A percentile compares a stretch with the other conserved stretches of the same genome.
phyloP scores from a whole-genome alignment of 306 rosid genomes.

The Quillaja saponaria region DNA sequence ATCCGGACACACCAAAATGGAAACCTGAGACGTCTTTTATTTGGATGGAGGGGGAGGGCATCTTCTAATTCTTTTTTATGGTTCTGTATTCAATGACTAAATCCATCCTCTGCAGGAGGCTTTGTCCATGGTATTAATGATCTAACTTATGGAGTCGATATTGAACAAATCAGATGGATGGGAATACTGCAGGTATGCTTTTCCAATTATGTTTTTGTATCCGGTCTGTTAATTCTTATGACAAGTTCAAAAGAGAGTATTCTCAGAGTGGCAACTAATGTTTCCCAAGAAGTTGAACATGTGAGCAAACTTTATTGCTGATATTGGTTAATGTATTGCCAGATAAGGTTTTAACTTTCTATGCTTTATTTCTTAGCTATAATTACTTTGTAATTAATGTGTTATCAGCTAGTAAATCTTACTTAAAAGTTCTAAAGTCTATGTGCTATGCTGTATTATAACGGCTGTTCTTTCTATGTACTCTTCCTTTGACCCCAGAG shows the following conservation, averaged over 20 bases:
- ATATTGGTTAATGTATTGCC: not conserved
- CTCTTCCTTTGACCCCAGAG: constrained; percentile 50
- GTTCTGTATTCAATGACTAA: constrained; percentile 18
- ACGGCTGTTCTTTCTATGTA: not conserved
- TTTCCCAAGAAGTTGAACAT: constrained; percentile 13
- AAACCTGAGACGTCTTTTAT: too few relatives aligned
- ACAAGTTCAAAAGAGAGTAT: not conserved
- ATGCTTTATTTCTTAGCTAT: not conserved
- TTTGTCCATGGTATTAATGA: constrained; percentile 74
- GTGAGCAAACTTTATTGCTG: not conserved
- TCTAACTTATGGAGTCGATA: constrained; percentile 86
- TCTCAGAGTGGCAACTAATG: not conserved
- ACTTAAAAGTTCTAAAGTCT: not conserved
- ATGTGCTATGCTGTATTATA: constrained; percentile 10
- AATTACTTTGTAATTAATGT: not conserved
- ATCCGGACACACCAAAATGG: too few relatives aligned
- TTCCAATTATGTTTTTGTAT: not conserved
- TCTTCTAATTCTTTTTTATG: not conserved
- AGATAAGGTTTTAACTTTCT: not conserved
- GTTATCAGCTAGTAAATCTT: not conserved
- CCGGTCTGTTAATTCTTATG: not conserved
- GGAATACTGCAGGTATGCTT: constrained; percentile 79
- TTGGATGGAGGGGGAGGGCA: too few relatives aligned
- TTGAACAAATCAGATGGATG: constrained; percentile 72
- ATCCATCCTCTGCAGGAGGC: constrained; percentile 59